These are phyloP conservation scores for button mushroom (Agaricus bisporus) DNA, from an alignment of 768 basidiomycete genomes.

Conservation along the genomic window DNA sequence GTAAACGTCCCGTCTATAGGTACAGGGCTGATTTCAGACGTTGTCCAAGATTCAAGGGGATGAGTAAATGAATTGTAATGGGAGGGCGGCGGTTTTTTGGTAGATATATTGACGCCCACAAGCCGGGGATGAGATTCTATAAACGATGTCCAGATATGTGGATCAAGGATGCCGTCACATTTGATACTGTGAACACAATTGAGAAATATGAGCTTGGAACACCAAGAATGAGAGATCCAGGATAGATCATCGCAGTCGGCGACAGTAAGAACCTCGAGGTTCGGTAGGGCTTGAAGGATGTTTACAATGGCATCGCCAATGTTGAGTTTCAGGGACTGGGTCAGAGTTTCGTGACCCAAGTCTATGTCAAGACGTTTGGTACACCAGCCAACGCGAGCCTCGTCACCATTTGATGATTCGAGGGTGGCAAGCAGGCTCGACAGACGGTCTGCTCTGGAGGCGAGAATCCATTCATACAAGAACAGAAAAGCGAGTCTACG, in stretches of 20 bases:
- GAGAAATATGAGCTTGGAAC: conserved; percentile 12
- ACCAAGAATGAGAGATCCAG: background rate
- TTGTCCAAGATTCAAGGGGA: background rate
- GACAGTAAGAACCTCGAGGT: conserved; percentile 18
- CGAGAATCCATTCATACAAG: conserved; percentile 18
- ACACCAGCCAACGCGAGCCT: conserved; percentile 18
- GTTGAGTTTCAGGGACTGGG: background rate
- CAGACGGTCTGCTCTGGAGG: conserved; percentile 11
- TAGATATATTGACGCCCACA: conserved; percentile 11
- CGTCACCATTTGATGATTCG: background rate
- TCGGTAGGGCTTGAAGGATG: conserved; percentile 14
- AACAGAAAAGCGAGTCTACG: conserved; percentile 15
- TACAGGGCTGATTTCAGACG: background rate
- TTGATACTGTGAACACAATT: conserved; percentile 13
- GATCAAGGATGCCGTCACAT: background rate
- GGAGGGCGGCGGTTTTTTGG: background rate
- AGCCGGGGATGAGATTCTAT: conserved; percentile 12
- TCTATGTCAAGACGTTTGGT: conserved; percentile 17
- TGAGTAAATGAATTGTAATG: background rate
- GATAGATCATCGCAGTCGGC: conserved; percentile 9
- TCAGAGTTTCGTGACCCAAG: conserved; percentile 9
- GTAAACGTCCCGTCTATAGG: background rate
- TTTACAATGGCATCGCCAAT: conserved; percentile 6
- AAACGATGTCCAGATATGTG: conserved; percentile 12
- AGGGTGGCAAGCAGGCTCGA: background rate